A percentile compares a stretch with the other conserved stretches of the same genome.
phyloP scores from a whole-genome alignment of 495 filamentous ascomycete genomes.

The Penicillium coprophilum region DNA sequence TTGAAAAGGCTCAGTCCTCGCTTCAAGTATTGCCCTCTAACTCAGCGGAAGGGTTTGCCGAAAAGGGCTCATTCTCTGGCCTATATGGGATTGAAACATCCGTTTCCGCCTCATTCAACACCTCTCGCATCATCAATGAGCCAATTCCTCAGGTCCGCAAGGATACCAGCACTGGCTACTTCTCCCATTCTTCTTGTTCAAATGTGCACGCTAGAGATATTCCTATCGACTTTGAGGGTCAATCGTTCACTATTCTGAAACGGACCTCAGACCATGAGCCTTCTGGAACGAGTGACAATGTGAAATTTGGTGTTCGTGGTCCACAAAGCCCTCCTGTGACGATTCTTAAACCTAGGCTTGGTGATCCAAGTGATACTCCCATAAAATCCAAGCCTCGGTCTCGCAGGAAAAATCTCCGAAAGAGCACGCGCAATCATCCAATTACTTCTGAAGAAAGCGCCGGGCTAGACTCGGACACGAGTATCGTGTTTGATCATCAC shows the following conservation, averaged over 20 bases:
- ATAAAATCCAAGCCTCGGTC: slow-evolving; percentile 11
- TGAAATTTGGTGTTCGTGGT: slow-evolving; percentile 4
- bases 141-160: slow-evolving; percentile 4
- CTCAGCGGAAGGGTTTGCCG: slow-evolving; percentile 23
- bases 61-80: background rate
- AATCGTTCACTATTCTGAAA: slow-evolving; percentile 14
- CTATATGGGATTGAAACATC: background rate
- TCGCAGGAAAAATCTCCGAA: slow-evolving; percentile 5
- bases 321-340: slow-evolving; percentile 17
- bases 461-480: slow-evolving; percentile 37
- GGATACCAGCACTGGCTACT: background rate
- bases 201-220: background rate
- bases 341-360: slow-evolving; percentile 7
- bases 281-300: background rate
- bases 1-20: background rate
- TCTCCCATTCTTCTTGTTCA: background rate
- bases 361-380: slow-evolving; percentile 9
- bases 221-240: background rate
- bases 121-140: background rate
- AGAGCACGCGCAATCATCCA: slow-evolving; percentile 10
- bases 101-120: background rate
- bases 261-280: background rate
- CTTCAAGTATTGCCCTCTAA: slow-evolving; percentile 11
- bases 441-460: slow-evolving; percentile 35
- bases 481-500: slow-evolving; percentile 37